Percentiles rank a stretch among this genome's conserved stretches.
Conservation (phyloP, 1,284 basidiomycete species). For the Microbotryum violaceum region DNA sequence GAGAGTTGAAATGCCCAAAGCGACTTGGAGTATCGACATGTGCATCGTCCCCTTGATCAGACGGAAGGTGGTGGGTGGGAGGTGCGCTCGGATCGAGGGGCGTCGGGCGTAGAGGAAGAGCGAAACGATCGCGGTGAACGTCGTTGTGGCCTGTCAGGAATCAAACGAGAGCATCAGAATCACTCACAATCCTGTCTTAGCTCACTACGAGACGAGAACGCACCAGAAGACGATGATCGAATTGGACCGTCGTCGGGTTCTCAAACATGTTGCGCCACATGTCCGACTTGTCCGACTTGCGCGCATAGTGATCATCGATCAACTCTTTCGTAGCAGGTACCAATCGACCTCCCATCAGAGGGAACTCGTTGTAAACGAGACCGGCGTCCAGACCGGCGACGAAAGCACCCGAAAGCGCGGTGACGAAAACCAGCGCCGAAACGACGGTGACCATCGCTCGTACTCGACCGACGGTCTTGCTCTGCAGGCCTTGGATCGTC, state of each 20-base stretch:
- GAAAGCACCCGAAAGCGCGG: slow-evolving; percentile 90
- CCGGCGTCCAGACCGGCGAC: slow-evolving; percentile 97
- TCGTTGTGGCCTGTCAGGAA: slow-evolving; percentile 61
- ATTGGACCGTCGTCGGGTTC: slow-evolving; percentile 96
- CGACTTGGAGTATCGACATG: slow-evolving; percentile 77
- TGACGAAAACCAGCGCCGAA: slow-evolving; percentile 72
- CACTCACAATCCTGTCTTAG: too few relatives aligned
- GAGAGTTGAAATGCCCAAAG: slow-evolving; percentile 83
- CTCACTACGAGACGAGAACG: slow-evolving; percentile 36
- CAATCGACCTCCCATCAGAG: slow-evolving; percentile 84
- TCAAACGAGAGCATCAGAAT: too few relatives aligned
- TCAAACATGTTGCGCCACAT: slow-evolving; percentile 86
- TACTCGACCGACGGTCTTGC: slow-evolving; percentile 55
- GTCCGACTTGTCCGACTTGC: slow-evolving; percentile 59
- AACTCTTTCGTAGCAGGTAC: slow-evolving; percentile 78
- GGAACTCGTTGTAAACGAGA: slow-evolving; percentile 95
- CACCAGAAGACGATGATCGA: slow-evolving; percentile 86
- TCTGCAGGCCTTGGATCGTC: slow-evolving; percentile 47
- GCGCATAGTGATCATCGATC: slow-evolving; percentile 65
- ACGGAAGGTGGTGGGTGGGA: slow-evolving; percentile 61
- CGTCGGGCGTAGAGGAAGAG: slow-evolving; percentile 54
- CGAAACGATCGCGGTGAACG: slow-evolving; percentile 59
- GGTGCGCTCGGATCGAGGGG: slow-evolving; percentile 50
- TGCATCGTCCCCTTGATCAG: slow-evolving; percentile 63
- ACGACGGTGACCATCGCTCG: slow-evolving; percentile 55